Percentiles rank a stretch among this genome's conserved stretches.
phyloP scores from a whole-genome alignment of 192 early-diverging fungal genomes.

The Kappamyces sp. region DNA sequence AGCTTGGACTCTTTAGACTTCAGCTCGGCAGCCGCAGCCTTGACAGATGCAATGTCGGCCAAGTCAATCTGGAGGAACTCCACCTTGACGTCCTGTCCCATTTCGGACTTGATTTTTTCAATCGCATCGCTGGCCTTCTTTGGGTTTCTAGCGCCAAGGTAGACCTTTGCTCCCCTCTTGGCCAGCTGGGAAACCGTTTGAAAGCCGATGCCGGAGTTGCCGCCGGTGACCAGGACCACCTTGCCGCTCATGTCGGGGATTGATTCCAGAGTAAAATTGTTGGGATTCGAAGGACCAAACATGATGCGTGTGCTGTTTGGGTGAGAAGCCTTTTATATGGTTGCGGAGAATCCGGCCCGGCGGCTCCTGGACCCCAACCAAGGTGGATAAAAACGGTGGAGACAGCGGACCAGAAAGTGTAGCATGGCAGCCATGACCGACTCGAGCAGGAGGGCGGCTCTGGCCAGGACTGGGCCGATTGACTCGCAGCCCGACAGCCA shows the following conservation, averaged over 20 bases:
- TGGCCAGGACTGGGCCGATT: no score
- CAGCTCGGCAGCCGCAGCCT: conserved; percentile 18
- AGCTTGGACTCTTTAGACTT: conserved; percentile 17
- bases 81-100: conserved; percentile 7
- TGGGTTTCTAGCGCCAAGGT: conserved; percentile 18
- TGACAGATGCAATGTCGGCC: conserved; percentile 21
- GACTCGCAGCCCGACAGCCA: no score
- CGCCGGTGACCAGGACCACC: conserved; percentile 32
- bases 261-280: not conserved
- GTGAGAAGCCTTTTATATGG: no score
- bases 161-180: conserved; percentile 22
- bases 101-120: conserved; percentile 14
- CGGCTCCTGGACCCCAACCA: no score
- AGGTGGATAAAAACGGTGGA: no score
- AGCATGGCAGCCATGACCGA: no score
- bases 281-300: not conserved
- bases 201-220: conserved; percentile 35
- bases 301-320: no score
- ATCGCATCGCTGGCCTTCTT: conserved; percentile 20
- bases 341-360: no score
- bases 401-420: no score
- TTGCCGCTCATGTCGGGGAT: conserved; percentile 24
- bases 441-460: no score
- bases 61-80: conserved; percentile 38
- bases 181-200: conserved; percentile 20